Base-by-base conservation (phyloP, 73 alveolate species). In the Paramecium sonneborni region DNA sequence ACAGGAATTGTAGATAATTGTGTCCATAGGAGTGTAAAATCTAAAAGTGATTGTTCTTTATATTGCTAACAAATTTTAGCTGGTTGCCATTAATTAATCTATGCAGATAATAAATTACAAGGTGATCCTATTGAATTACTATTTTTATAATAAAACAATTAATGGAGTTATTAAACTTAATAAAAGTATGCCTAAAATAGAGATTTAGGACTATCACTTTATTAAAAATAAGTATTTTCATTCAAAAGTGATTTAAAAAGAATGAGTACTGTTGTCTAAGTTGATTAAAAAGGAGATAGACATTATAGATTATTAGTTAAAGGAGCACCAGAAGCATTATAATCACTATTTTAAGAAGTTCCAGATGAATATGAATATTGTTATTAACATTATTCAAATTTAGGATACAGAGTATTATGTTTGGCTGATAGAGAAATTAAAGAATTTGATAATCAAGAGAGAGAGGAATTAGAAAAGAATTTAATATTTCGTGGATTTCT, bases 71-170 rank as follows among this genome's bases (percentile, higher is more conserved):
- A 89, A 62, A 97, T 98, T n/a, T 91, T 98, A 21, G 97, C 97
- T 34, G 99, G 99, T 4, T 98, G 99, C 92, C 96, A 98, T 93
- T 92, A 99, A 14, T 93, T 98, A 85, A 93, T 96, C 20, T 84
- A 89, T 88, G 97, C 97, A 26, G 97, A 97, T 82, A 92, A 90
- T 46, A 92, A 95, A 72, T 92, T 98, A 8, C 93, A 97, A 38
- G 99, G 99, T 34, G 99, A 98, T 86, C 99, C 99, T 14, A 92
- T 98, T 34, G 99, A 98, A 92, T 94, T 95, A 48, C 95, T 97
- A 70, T 96, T 97, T 76, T 97, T 98, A 88, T 95, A 96, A 91
- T 95, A 95, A 48, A 85, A 92, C 23, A 28, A 67, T 67, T 57
- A 82, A 84, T 87, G 93, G 93, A 85, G 43, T 44, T 93, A 93